Conservation (phyloP, 2,329 filamentous ascomycete genomes). For the Alternaria arborescens region DNA sequence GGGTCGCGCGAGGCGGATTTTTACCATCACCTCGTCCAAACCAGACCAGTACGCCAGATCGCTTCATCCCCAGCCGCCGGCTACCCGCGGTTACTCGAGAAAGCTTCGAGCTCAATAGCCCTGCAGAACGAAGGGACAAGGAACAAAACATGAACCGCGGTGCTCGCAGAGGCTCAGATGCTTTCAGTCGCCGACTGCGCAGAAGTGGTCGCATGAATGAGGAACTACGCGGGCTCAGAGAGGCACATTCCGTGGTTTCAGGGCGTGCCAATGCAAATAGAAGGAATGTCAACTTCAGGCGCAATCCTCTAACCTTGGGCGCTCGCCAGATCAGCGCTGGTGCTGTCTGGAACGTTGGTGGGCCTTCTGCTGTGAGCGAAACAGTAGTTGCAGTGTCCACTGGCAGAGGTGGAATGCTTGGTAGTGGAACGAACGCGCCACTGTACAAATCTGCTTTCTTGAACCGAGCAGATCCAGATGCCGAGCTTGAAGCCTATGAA, state of each 20-base stretch:
- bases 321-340: constrained; percentile 67
- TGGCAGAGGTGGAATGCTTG: constrained; percentile 70
- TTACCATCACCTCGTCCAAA: constrained; percentile 27
- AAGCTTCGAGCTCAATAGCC: constrained; percentile 63
- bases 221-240: constrained; percentile 43
- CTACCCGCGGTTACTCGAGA: constrained; percentile 54
- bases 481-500: constrained; percentile 74
- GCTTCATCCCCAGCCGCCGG: constrained; percentile 64
- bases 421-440: constrained; percentile 76
- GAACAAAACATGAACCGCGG: constrained; percentile 58
- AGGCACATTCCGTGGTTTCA: constrained; percentile 41
- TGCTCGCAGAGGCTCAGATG: constrained; percentile 58
- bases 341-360: constrained; percentile 79
- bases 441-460: constrained; percentile 67
- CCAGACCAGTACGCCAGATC: constrained; percentile 58
- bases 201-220: constrained; percentile 44
- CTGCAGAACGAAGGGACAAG: constrained; percentile 55
- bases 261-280: constrained; percentile 29
- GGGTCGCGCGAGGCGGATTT: constrained; percentile 35
- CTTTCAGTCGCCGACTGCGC: constrained; percentile 59
- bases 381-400: constrained; percentile 63
- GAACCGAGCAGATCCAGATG: constrained; percentile 59
- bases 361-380: constrained; percentile 65
- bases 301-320: constrained; percentile 27
- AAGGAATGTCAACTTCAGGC: constrained; percentile 34